Base-by-base conservation (phyloP, 2,329 filamentous ascomycete species). In the Orbilia oligospora region DNA sequence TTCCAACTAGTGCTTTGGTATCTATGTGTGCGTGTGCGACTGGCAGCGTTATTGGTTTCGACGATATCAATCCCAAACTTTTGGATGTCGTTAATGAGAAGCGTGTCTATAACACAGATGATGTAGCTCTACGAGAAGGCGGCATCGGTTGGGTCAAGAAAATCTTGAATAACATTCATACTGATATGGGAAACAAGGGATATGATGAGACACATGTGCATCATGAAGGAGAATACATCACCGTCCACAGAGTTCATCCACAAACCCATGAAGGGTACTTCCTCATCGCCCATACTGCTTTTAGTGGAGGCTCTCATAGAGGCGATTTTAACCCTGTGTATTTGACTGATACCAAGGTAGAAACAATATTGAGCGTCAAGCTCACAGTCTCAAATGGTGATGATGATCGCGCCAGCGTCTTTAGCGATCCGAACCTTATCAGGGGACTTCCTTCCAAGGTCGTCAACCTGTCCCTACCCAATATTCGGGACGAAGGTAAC, bases 181-280 rank as follows among this genome's bases (percentile, higher is more conserved):
- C 91, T 6, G 88, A 94, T 80, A 98, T 99, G 96, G 96, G 96
- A 80, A 92, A 94, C 83, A 93, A 98, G 80, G 92, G 92, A 20
- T 99, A 97, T 83, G 91, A 94, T 71, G 96, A 99, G 84, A 97
- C 94, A 6, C 95, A 97, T 83, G 93, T 99, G 67, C 95, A 99
- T 83, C 96, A 99, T 83, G 94, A 98, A 80, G 92, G 93, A 71
- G 92, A 99, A 84, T 97, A 97, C 83, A 92, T 99, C 82, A 99
- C 96, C 0, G 93, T 99, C 5, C 96, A 99, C 84, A 89, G 97
- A 79, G 93, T 98, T 1, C 94, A 99, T 83, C 96, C 95, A 0
- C 91, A 93, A 83, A 97, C 93, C 0, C 89, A 96, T 75, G 97
- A 96, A 84, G 96, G 96, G 0, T 95, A 97, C 84, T 97, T 98